phyloP scores from a whole-genome alignment of 441 rosid genomes.

The Erodium moschatum region DNA sequence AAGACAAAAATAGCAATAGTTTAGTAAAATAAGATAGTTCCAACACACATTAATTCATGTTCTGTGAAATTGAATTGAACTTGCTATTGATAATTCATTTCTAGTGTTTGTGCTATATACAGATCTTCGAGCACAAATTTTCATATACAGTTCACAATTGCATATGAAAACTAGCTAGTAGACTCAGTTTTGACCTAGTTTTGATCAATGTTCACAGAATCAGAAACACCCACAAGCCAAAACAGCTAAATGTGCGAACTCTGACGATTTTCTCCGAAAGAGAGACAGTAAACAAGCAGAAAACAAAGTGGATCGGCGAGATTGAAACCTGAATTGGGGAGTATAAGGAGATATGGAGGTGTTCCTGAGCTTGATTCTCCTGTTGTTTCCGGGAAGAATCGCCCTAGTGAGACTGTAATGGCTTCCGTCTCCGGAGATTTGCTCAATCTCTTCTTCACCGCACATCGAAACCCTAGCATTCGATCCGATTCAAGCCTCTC shows the following conservation, averaged over 20 bases:
- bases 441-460: slow-evolving; percentile 63
- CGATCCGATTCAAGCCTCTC: slow-evolving; percentile 21
- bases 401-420: slow-evolving; percentile 54
- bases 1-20: no score
- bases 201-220: not conserved
- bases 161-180: no score
- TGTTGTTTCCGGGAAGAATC: slow-evolving; percentile 74
- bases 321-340: slow-evolving; percentile 58
- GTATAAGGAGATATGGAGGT: slow-evolving; percentile 70
- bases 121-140: no score
- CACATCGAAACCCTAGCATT: slow-evolving; percentile 35
- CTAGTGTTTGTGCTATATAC: no score
- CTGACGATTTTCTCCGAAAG: not conserved
- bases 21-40: no score
- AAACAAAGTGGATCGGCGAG: not conserved
- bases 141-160: no score
- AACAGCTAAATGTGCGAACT: not conserved
- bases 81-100: no score
- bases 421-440: slow-evolving; percentile 56
- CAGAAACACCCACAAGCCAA: not conserved
- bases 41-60: no score
- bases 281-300: not conserved
- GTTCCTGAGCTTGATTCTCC: slow-evolving; percentile 51
- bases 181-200: no score
- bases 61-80: no score